Percentiles rank a stretch among this genome's conserved stretches.
Evolutionary conservation across 2,329 filamentous ascomycete species (phyloP).

Genomic region (Xylariales sp.): DNA sequence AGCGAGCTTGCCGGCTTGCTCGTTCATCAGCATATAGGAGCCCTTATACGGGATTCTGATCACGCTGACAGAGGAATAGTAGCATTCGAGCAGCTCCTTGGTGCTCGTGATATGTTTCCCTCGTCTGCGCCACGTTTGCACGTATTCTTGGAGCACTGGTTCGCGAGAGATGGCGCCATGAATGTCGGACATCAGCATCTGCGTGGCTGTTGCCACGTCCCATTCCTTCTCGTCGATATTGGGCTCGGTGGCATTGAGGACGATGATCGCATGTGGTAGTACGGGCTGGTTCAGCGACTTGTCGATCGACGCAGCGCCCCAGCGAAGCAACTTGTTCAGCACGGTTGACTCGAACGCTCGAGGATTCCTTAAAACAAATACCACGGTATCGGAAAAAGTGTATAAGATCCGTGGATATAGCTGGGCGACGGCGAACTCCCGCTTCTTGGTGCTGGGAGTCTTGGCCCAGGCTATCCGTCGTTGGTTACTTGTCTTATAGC

Average conservation of each 20-base stretch:
- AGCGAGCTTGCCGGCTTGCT: conserved; percentile 43
- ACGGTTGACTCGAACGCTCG: conserved; percentile 36
- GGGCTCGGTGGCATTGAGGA: conserved; percentile 41
- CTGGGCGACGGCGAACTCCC: conserved; percentile 34
- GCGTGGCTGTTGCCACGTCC: conserved; percentile 36
- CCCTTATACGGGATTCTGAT: conserved; percentile 41
- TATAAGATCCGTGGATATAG: conserved; percentile 41
- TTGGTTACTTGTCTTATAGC: conserved; percentile 15
- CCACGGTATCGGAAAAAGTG: conserved; percentile 40
- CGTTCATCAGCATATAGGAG: conserved; percentile 41
- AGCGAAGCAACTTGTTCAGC: conserved; percentile 39
- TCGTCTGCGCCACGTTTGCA: conserved; percentile 34
- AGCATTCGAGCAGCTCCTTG: conserved; percentile 41
- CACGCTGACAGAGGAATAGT: conserved; percentile 44
- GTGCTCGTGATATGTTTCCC: conserved; percentile 38
- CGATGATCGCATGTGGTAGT: conserved; percentile 50
- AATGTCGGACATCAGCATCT: conserved; percentile 31
- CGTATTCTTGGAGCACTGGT: conserved; percentile 32
- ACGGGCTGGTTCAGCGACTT: conserved; percentile 51
- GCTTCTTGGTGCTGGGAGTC: conserved; percentile 25
- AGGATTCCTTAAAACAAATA: conserved; percentile 38
- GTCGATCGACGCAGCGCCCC: conserved; percentile 47
- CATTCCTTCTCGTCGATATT: conserved; percentile 35
- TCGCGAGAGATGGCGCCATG: conserved; percentile 28
- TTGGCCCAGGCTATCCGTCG: conserved; percentile 30